phyloP scores from a whole-genome alignment of 2,329 filamentous ascomycete species.

The Trichoderma brevicompactum region DNA sequence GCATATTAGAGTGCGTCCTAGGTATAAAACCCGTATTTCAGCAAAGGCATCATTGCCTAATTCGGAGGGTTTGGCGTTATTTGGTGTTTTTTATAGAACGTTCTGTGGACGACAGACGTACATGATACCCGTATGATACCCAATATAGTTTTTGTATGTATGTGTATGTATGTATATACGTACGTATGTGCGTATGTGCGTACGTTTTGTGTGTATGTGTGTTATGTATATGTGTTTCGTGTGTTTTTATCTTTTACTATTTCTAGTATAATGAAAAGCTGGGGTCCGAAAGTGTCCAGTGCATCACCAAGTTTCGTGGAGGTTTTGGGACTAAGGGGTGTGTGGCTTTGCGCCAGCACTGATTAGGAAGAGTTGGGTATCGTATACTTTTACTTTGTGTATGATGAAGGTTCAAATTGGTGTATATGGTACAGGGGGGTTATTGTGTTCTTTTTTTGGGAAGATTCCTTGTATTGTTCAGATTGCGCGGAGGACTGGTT shows the following conservation, averaged over 20 bases:
- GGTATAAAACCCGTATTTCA: constrained; percentile 29
- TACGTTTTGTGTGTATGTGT: constrained; percentile 34
- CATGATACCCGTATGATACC: constrained; percentile 32
- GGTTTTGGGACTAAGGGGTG: too few relatives aligned
- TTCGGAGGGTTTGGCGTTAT: constrained; percentile 24
- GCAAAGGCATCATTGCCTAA: constrained; percentile 8
- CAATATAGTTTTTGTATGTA: constrained; percentile 33
- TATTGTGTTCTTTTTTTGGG: too few relatives aligned
- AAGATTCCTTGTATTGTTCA: too few relatives aligned
- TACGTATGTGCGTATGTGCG: constrained; percentile 32
- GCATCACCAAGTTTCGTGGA: background rate
- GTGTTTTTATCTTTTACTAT: background rate
- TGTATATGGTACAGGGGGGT: too few relatives aligned
- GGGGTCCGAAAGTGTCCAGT: background rate
- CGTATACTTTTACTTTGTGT: too few relatives aligned
- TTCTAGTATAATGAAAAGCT: background rate
- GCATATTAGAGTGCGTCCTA: constrained; percentile 27
- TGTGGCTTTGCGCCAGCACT: too few relatives aligned
- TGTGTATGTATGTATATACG: constrained; percentile 33
- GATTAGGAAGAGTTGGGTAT: too few relatives aligned
- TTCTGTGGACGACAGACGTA: constrained; percentile 31
- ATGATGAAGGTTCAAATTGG: too few relatives aligned
- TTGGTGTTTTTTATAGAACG: constrained; percentile 25
- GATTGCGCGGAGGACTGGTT: too few relatives aligned
- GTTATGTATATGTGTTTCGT: constrained; percentile 31